Evolutionary conservation across 108 stramenopile genomes (phyloP).

Genomic region (Cyclotella sp.): DNA sequence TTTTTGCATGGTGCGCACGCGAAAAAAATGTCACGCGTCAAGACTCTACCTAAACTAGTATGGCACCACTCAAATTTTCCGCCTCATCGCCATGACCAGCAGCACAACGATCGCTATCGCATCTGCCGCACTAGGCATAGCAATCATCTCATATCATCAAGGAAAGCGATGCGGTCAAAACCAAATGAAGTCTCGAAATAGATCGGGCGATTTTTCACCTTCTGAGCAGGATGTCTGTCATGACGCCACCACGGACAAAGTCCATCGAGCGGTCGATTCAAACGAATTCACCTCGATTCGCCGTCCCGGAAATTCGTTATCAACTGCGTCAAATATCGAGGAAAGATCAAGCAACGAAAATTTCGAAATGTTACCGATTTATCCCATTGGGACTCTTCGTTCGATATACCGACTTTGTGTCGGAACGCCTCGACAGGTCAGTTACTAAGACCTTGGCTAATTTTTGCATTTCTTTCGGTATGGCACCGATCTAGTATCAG

Average conservation of each 20-base stretch:
- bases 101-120: background rate
- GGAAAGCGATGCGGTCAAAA: conserved; percentile 8
- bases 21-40: too few relatives aligned
- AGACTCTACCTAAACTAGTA: too few relatives aligned
- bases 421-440: conserved; percentile 87
- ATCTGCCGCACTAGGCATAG: background rate
- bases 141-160: background rate
- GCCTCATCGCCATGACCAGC: background rate
- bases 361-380: background rate
- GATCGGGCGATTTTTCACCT: too few relatives aligned
- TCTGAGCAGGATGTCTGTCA: background rate
- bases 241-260: background rate
- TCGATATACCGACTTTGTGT: conserved; percentile 88
- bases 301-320: background rate
- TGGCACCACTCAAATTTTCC: too few relatives aligned
- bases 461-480: too few relatives aligned
- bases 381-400: conserved; percentile 74
- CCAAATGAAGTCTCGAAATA: background rate
- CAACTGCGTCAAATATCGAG: background rate
- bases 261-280: background rate
- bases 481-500: too few relatives aligned
- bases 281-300: too few relatives aligned
- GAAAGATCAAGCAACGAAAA: background rate
- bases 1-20: too few relatives aligned
- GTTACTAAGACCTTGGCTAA: background rate